Evolutionary conservation across 371 early-diverging fungal species (phyloP), one percentile per base, ranked within the genome.

Genomic region (Mucor circinelloides): DNA sequence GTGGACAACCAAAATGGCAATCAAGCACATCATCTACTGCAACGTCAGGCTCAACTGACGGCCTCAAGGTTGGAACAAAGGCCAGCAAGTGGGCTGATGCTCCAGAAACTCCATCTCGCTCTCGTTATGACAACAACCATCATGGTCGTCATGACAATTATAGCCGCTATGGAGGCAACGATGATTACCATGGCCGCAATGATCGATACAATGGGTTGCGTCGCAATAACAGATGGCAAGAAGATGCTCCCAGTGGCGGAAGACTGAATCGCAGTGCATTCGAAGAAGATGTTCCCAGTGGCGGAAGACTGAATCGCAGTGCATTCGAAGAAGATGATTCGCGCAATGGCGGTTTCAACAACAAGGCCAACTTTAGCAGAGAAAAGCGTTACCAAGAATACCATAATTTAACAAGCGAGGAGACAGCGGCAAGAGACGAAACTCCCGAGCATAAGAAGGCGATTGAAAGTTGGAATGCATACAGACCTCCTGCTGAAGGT

Each of bases 321-420:
- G 21, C 38, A n/a, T 63, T 63, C 40, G 63, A 63, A 55, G 63
- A 55, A 2, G 36, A 54, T 34, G 15, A 63, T 54, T 10, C 4
- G 3, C 65, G 65, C 31, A 44, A 58, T 44, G 65, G 65, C 17
- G 65, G 65, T 13, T 64, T 64, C 25, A 34, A 27, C 15, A 64
- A 64, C 17, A 46, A 25, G 7, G 46, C 31, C 0, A 64, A 64
- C 19, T 64, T 64, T 25, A 64, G 30, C 9, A 44, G n/a, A 8
- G 32, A 12, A 2, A 28, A 44, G 25, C 60, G 60, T 6, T 42
- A 60, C 60, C 38, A 42, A 28, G 44, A 60, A 2, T 60, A 32
- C 10, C 23, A 34, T 6, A 23, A 46, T 34, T 8, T 17, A 5
- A 34, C 38, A 32, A 32, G 17, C 12, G 12, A 28, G 34, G 48